Evolutionary conservation across 306 rosid genomes (phyloP).

Genomic region (Medicago ruthenica): DNA sequence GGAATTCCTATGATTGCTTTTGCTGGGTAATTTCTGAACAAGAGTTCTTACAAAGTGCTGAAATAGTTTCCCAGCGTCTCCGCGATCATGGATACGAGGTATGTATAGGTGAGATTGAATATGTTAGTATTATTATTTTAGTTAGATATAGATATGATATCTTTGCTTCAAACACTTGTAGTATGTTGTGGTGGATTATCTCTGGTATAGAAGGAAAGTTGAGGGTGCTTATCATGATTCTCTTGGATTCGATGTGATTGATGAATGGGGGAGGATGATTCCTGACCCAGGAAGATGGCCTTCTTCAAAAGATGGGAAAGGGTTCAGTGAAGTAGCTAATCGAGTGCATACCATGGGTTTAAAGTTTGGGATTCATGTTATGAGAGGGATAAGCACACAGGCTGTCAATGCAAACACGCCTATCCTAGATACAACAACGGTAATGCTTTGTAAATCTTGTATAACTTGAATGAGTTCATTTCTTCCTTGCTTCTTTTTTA

Average conservation of each 20-base stretch:
- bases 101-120: constrained; percentile 38
- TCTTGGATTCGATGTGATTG: constrained; percentile 88
- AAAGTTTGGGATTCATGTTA: constrained; percentile 93
- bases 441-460: constrained; percentile 44
- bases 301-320: constrained; percentile 75
- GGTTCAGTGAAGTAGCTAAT: constrained; percentile 70
- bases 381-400: constrained; percentile 98
- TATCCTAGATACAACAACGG: constrained; percentile 75
- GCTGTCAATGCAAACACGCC: constrained; percentile 86
- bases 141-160: constrained; percentile 24
- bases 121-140: constrained; percentile 22
- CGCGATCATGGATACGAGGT: constrained; percentile 56
- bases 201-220: constrained; percentile 87
- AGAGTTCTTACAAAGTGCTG: constrained; percentile 72
- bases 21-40: constrained; percentile 81
- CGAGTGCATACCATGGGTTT: constrained; percentile 83
- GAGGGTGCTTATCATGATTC: constrained; percentile 78
- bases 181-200: constrained; percentile 96
- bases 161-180: constrained; percentile 50
- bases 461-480: constrained; percentile 16
- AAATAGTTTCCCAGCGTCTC: constrained; percentile 50
- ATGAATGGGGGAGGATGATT: constrained; percentile 89
- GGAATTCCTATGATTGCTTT: constrained; percentile 96
- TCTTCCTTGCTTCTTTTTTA: neutral
- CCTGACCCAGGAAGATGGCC: constrained; percentile 97